A percentile compares a stretch with the other conserved stretches of the same genome.
Evolutionary conservation across 140 eudicot genomes (phyloP).

Genomic region (Senecio squalidus): DNA sequence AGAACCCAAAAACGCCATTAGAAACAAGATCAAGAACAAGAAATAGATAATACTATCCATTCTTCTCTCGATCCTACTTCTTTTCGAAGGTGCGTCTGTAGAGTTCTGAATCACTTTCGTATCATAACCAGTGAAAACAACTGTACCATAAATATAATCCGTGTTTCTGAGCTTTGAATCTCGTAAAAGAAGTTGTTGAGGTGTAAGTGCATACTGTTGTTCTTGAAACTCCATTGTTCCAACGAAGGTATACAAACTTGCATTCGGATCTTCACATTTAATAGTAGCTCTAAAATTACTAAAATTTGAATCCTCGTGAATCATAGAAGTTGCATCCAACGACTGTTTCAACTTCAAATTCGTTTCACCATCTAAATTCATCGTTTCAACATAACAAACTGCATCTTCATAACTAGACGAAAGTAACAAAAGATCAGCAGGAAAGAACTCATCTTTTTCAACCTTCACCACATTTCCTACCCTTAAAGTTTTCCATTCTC

Average conservation of each 20-base stretch:
- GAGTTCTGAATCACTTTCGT: slow-evolving; percentile 91
- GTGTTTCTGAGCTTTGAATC: slow-evolving; percentile 89
- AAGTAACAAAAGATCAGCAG: slow-evolving; percentile 84
- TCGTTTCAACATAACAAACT: slow-evolving; percentile 88
- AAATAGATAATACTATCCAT: slow-evolving; percentile 84
- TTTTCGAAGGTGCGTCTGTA: slow-evolving; percentile 79
- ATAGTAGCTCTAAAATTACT: slow-evolving; percentile 56
- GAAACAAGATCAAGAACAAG: slow-evolving; percentile 56
- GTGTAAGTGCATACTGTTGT: slow-evolving; percentile 65
- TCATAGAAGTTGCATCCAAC: slow-evolving; percentile 60
- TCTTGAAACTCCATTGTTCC: slow-evolving; percentile 80
- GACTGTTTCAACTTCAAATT: slow-evolving; percentile 87
- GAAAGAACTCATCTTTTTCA: slow-evolving; percentile 82
- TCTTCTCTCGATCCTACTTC: slow-evolving; percentile 80
- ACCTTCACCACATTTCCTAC: slow-evolving; percentile 89
- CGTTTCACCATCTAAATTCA: slow-evolving; percentile 97
- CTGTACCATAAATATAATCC: slow-evolving; percentile 73
- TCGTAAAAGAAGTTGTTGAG: slow-evolving; percentile 77
- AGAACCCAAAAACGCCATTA: slow-evolving; percentile 63
- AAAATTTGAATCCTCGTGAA: slow-evolving; percentile 50
- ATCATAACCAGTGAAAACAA: slow-evolving; percentile 88
- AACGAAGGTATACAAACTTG: slow-evolving; percentile 74
- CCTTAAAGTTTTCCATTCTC: slow-evolving; percentile 69
- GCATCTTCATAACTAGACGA: slow-evolving; percentile 89
- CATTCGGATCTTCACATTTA: slow-evolving; percentile 93